Base-by-base conservation (phyloP, 2,329 filamentous ascomycete genomes). In the Phyllosticta ampelicida region DNA sequence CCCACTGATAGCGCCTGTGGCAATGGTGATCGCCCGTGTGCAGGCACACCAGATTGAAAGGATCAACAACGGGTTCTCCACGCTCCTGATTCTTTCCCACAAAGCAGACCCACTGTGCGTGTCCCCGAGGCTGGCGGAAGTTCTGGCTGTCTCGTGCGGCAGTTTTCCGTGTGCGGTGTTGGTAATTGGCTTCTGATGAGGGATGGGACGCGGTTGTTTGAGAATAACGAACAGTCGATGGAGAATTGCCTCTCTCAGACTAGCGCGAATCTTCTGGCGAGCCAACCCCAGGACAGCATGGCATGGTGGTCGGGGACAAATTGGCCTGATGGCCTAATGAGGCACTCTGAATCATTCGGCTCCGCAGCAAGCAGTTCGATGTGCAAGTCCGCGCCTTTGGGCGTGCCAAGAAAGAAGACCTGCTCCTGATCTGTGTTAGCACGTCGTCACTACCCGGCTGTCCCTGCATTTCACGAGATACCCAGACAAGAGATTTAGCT, bases 151-250 rank as follows among this genome's bases (percentile, higher is more conserved):
- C 23, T 51, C 28, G 48, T 56, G 55, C 55, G 48, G n/a, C 30
- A 56, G 28, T 30, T 44, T 26, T n/a, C 13, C 3, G 19, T 30
- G n/a, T 23, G 19, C 36, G 52, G 55, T 51, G 26, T 52, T 53
- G n/a, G 55, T 21, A 52, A n/a, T 26, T 26, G 44, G 55, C n/a
- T 18, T 20, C 48, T 44, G 36, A 44, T 44, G 36, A 44, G 13
- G 13, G 5, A 44, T 13, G 36, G 16, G 36, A 44, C 36, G 50
- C 30, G 50, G 50, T 19, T 49, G 55, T 53, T 52, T 18, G 53
- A 23, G 55, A 58, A 58, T 58, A 51, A 58, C 51, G 48, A 53
- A 49, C 30, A 48, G 48, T 23, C 50, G 10, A 23, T 23, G 55
- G 19, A 20, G 10, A 21, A 29, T 52, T 57, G 53, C n/a, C 30